Evolutionary conservation across 2,329 filamentous ascomycete species (phyloP).

Genomic region (Epichloe sp.): DNA sequence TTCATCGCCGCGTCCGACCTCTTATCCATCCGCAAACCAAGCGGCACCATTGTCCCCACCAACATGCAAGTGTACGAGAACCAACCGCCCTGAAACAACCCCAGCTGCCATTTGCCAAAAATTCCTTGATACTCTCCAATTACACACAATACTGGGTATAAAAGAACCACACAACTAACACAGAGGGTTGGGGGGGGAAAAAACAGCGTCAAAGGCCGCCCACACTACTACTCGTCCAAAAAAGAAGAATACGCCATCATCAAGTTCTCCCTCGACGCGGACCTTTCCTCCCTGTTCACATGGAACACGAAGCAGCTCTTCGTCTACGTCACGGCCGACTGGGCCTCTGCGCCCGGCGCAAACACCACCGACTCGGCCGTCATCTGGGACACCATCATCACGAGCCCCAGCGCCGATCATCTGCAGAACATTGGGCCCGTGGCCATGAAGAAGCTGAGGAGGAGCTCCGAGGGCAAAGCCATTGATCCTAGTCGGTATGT

Average conservation of each 20-base stretch:
- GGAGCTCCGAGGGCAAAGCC: conserved; percentile 44
- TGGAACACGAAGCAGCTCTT: conserved; percentile 99
- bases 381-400: conserved; percentile 94
- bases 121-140: background rate
- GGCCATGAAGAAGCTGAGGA: conserved; percentile 48
- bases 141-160: too few species aligned
- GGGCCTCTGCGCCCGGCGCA: conserved; percentile 29
- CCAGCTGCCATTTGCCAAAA: background rate
- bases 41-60: conserved; percentile 45
- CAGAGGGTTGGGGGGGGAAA: background rate
- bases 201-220: conserved; percentile 69
- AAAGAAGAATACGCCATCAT: conserved; percentile 94
- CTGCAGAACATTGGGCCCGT: conserved; percentile 46
- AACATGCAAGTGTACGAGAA: conserved; percentile 71
- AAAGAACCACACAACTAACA: background rate
- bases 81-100: background rate
- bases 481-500: conserved; percentile 44
- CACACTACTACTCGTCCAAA: conserved; percentile 90
- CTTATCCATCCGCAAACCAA: conserved; percentile 54
- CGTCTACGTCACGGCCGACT: conserved; percentile 82
- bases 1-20: conserved; percentile 74
- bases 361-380: conserved; percentile 56
- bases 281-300: conserved; percentile 84
- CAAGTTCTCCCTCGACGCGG: conserved; percentile 83
- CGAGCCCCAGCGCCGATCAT: conserved; percentile 52